phyloP scores from a whole-genome alignment of 2,329 filamentous ascomycete species.

The Pseudocercospora eumusae region DNA sequence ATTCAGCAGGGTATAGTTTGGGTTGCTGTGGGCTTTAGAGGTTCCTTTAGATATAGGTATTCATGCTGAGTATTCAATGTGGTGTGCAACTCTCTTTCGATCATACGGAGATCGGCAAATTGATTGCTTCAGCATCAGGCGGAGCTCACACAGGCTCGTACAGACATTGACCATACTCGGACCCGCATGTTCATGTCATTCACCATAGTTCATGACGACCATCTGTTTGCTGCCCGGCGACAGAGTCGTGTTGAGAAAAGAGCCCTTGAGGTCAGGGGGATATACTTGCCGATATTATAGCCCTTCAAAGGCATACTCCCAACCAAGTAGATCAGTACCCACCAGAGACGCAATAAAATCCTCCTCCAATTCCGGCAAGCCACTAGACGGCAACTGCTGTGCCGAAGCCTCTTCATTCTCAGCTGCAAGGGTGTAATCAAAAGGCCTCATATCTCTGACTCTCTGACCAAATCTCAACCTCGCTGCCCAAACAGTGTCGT shows the following conservation, averaged over 20 bases:
- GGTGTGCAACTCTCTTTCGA: not conserved
- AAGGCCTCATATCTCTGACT: conserved; percentile 9
- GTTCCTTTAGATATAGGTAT: not conserved
- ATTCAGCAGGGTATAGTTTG: not conserved
- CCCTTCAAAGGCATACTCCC: conserved; percentile 15
- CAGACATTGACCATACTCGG: not conserved
- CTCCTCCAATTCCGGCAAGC: conserved; percentile 6
- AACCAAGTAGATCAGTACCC: conserved; percentile 10
- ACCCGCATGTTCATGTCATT: not conserved
- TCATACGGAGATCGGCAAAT: not conserved
- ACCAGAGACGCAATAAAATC: conserved; percentile 9
- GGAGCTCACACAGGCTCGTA: not conserved
- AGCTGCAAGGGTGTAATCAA: conserved; percentile 14
- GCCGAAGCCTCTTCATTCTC: conserved; percentile 9
- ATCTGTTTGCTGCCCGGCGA: not conserved
- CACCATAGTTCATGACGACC: not conserved
- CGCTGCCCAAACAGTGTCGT: conserved; percentile 14
- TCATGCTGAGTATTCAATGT: not conserved
- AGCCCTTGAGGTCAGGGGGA: not conserved
- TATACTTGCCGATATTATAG: not conserved
- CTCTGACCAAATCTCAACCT: conserved; percentile 5
- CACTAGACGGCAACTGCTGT: conserved; percentile 7
- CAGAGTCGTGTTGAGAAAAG: not conserved
- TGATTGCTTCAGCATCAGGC: not conserved
- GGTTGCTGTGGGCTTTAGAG: not conserved